A percentile compares a stretch with the other conserved stretches of the same genome.
phyloP scores from a whole-genome alignment of 106 monocot species.

The Chionographis japonica region DNA sequence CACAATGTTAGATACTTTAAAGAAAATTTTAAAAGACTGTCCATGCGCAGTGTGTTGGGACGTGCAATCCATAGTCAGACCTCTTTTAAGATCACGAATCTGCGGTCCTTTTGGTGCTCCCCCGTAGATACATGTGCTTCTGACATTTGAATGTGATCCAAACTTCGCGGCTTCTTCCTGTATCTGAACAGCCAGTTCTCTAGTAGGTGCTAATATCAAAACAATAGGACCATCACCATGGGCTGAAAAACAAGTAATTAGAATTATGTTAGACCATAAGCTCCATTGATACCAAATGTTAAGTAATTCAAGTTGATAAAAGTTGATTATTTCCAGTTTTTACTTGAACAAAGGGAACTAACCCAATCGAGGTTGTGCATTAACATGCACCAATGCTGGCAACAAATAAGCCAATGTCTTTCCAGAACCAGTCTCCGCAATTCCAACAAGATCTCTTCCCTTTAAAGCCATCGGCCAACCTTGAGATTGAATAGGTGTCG shows the following conservation, averaged over 20 bases:
- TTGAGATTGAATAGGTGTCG: conserved; percentile 93
- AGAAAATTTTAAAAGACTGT: background rate
- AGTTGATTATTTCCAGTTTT: background rate
- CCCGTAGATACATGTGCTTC: conserved; percentile 91
- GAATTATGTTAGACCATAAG: background rate
- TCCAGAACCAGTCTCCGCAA: conserved; percentile 97
- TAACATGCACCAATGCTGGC: conserved; percentile 89
- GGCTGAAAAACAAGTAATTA: conserved; percentile 26
- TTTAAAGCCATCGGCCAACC: conserved; percentile 99
- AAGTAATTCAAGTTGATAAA: background rate
- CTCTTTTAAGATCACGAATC: conserved; percentile 88
- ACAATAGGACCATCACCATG: conserved; percentile 85
- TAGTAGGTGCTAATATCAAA: conserved; percentile 81
- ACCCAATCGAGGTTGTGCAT: conserved; percentile 86
- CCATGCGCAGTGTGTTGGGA: background rate
- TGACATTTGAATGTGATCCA: conserved; percentile 60
- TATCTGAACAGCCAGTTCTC: conserved; percentile 97
- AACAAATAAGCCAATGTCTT: conserved; percentile 92
- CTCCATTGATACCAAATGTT: background rate
- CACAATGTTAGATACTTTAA: background rate
- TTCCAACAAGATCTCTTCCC: conserved; percentile 89
- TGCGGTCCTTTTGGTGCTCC: conserved; percentile 98
- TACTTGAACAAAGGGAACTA: conserved; percentile 19
- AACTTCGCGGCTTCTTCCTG: conserved; percentile 93
- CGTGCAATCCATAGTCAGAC: conserved; percentile 17